Percentiles rank a stretch among this genome's conserved stretches.
phyloP scores from a whole-genome alignment of 2,329 filamentous ascomycete species.

The Cladosporium colombiae region DNA sequence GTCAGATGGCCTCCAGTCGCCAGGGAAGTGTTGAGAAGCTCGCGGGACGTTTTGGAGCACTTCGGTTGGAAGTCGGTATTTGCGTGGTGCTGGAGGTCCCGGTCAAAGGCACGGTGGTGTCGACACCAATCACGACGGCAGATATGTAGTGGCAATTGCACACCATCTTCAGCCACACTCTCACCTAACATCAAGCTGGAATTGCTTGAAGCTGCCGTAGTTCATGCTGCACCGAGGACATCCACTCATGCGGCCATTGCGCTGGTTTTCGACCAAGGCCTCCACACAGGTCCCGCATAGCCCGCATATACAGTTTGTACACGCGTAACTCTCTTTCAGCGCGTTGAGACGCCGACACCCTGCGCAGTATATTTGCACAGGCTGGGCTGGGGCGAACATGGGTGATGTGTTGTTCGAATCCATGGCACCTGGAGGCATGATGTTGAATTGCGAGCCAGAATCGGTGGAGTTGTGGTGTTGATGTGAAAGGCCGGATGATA shows the following conservation, averaged over 20 bases:
- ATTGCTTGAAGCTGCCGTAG: conserved; percentile 78
- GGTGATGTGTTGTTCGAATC: conserved; percentile 52
- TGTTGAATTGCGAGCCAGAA: conserved; percentile 69
- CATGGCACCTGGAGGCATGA: conserved; percentile 48
- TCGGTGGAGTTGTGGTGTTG: conserved; percentile 52
- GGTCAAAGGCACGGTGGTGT: not conserved
- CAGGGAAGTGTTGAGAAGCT: not conserved
- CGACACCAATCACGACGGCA: not conserved
- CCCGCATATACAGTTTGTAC: conserved; percentile 93
- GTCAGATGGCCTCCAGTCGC: not conserved
- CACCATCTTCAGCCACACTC: not conserved
- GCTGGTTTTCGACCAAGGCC: conserved; percentile 73
- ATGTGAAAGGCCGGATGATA: conserved; percentile 31
- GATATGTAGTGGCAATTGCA: not conserved
- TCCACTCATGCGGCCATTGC: conserved; percentile 64
- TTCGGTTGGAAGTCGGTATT: not conserved
- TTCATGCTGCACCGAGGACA: conserved; percentile 66
- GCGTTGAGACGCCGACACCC: conserved; percentile 77
- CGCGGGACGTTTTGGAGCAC: not conserved
- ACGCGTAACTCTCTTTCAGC: conserved; percentile 84
- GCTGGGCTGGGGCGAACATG: conserved; percentile 33
- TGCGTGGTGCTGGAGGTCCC: not conserved
- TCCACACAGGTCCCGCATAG: conserved; percentile 87
- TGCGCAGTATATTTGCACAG: conserved; percentile 87
- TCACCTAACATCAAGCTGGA: conserved; percentile 77